Conservation (phyloP, 768 basidiomycete genomes). For the Lactarius akahatsu region DNA sequence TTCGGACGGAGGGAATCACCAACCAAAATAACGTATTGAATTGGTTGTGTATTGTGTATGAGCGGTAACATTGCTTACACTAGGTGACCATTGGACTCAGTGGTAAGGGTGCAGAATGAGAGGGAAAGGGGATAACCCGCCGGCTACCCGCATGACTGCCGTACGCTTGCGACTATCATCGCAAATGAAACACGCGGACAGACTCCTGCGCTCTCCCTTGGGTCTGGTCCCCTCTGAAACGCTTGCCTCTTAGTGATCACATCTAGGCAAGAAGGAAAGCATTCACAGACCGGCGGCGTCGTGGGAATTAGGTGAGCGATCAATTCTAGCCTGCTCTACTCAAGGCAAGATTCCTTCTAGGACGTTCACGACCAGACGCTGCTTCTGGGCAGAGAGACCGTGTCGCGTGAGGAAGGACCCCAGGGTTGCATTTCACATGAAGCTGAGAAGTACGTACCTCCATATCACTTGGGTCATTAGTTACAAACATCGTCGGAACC, state of each 20-base stretch:
- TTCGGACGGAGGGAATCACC: background rate
- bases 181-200: constrained; percentile 8
- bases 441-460: constrained; percentile 48
- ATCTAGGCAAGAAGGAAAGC: background rate
- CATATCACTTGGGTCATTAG: constrained; percentile 47
- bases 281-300: background rate
- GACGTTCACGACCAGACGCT: constrained; percentile 69
- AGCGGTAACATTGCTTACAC: constrained; percentile 1
- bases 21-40: background rate
- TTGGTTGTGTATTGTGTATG: background rate
- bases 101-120: background rate
- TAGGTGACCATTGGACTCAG: background rate
- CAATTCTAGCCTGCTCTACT: constrained; percentile 12
- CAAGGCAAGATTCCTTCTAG: constrained; percentile 51
- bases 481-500: constrained; percentile 72
- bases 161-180: background rate
- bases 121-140: background rate
- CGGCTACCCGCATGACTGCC: background rate
- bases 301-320: constrained; percentile 6
- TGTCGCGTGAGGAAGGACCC: constrained; percentile 9
- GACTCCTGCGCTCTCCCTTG: constrained; percentile 7
- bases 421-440: constrained; percentile 3
- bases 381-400: constrained; percentile 45
- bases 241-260: constrained; percentile 3
- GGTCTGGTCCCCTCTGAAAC: constrained; percentile 18